Conservation (phyloP, 2,329 filamentous ascomycete genomes). For the Fonsecaea monophora region DNA sequence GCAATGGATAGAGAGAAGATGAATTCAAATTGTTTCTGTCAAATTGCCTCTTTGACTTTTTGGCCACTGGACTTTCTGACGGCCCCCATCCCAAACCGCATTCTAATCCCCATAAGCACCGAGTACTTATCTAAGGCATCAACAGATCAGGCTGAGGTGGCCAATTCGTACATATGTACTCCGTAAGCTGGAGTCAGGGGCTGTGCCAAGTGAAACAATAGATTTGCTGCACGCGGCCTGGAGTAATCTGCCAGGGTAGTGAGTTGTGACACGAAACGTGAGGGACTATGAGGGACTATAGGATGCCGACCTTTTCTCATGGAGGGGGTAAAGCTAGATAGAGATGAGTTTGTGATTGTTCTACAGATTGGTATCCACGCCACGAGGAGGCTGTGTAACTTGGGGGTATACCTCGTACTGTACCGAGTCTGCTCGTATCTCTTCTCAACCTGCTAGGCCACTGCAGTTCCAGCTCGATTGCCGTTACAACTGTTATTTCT, state of each 20-base stretch:
- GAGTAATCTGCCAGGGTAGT: constrained; percentile 15
- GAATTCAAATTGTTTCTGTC: background rate
- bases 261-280: constrained; percentile 8
- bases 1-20: constrained; percentile 14
- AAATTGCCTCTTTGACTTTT: background rate
- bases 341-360: background rate
- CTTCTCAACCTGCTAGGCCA: background rate
- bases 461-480: background rate
- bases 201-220: constrained; percentile 28
- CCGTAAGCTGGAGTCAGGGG: constrained; percentile 13
- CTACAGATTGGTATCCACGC: background rate
- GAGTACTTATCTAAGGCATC: background rate
- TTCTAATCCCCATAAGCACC: background rate
- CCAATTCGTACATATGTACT: no score
- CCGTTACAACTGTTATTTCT: background rate
- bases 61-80: background rate
- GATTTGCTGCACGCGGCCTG: constrained; percentile 31
- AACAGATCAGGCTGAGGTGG: constrained; percentile 3
- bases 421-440: background rate
- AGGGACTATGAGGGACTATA: background rate
- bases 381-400: no score
- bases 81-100: background rate
- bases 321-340: background rate
- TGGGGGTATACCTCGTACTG: no score
- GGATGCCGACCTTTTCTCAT: no score